These are phyloP conservation scores for Citrus sp. DNA, from an alignment of 345 rosid species.

Conservation along the genomic window DNA sequence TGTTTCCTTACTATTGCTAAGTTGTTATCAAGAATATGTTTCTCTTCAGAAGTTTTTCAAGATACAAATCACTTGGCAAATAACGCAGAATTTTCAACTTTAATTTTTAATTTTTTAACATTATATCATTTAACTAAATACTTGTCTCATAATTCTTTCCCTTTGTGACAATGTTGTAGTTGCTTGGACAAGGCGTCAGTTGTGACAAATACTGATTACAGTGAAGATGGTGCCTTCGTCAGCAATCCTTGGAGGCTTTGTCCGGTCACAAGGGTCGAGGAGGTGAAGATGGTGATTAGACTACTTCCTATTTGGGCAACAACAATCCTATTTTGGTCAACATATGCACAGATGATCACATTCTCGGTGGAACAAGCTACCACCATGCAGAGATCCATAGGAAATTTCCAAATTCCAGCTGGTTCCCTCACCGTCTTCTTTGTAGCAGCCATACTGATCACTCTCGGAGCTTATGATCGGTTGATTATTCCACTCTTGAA, in stretches of 20 bases:
- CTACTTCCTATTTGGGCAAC: conserved; percentile 68
- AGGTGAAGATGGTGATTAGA: conserved; percentile 53
- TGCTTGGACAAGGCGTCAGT: conserved; percentile 63
- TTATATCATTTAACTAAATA: not conserved
- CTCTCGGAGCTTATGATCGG: conserved; percentile 52
- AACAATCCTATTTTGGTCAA: conserved; percentile 59
- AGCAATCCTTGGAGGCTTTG: conserved; percentile 51
- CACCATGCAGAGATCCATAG: conserved; percentile 55
- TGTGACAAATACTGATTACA: conserved; percentile 33
- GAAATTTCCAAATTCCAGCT: conserved; percentile 55
- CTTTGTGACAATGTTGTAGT: conserved; percentile 23
- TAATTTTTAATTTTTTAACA: not conserved
- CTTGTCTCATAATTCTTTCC: not conserved
- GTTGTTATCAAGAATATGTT: not conserved
- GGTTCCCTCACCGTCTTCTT: conserved; percentile 64
- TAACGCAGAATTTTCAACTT: not conserved
- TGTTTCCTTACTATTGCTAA: not conserved
- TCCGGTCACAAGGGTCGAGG: conserved; percentile 56
- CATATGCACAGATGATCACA: conserved; percentile 67
- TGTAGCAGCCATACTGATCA: conserved; percentile 47
- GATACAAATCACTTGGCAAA: not conserved
- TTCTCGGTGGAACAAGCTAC: conserved; percentile 76
- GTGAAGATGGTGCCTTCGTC: conserved; percentile 12
- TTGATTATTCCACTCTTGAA: conserved; percentile 47
- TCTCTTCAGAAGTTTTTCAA: not conserved